Percentiles rank a stretch among this genome's conserved stretches.
Conservation (phyloP, 441 rosid genomes). For the Corymbia citriodora region DNA sequence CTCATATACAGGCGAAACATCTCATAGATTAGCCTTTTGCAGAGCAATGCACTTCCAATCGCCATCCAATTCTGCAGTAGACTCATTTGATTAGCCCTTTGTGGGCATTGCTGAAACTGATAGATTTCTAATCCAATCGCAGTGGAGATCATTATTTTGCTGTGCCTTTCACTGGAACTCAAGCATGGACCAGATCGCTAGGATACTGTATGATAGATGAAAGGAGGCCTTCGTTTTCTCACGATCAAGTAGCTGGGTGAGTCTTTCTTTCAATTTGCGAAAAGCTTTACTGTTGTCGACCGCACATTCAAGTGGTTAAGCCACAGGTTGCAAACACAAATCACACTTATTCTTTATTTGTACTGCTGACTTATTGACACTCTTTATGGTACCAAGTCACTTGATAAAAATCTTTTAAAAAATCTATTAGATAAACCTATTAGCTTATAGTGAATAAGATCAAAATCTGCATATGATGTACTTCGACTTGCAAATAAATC, state of each 20-base stretch:
- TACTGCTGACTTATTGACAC: not conserved
- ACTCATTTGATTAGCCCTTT: not conserved
- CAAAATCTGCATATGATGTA: not conserved
- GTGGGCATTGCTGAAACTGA: not conserved
- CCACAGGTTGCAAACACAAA: not conserved
- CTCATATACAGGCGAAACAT: not conserved
- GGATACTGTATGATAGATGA: not conserved
- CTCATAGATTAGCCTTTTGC: not conserved
- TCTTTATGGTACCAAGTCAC: not conserved
- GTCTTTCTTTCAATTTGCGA: not conserved
- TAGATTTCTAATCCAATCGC: not conserved
- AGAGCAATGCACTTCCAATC: not conserved
- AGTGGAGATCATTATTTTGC: constrained; percentile 4
- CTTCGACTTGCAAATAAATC: not conserved
- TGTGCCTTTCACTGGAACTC: constrained; percentile 6
- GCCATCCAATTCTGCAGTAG: not conserved
- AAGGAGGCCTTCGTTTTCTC: not conserved
- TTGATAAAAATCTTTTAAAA: not conserved
- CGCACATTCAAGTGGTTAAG: not conserved
- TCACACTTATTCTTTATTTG: not conserved
- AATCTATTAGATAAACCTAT: not conserved
- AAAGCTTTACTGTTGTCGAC: not conserved
- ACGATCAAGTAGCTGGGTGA: not conserved
- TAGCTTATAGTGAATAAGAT: not conserved
- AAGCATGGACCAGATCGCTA: constrained; percentile 10